Conservation (phyloP, 345 rosid genomes). For the Erysimum cheiranthoides region DNA sequence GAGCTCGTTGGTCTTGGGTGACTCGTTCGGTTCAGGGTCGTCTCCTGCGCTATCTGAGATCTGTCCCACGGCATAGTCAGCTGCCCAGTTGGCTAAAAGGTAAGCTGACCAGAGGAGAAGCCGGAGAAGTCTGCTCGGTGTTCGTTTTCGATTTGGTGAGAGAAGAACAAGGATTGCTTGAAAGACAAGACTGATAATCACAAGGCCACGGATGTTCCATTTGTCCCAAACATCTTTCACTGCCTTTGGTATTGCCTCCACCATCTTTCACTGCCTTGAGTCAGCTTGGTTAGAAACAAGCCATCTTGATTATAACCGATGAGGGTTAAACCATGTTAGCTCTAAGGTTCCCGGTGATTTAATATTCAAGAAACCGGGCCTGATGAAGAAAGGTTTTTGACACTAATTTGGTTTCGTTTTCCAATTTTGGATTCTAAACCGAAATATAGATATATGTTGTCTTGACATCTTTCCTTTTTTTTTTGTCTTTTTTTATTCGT, state of each 20-base stretch:
- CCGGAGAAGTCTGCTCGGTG: conserved; percentile 36
- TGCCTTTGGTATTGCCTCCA: not conserved
- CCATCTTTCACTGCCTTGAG: not conserved
- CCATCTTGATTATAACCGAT: not conserved
- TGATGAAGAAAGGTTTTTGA: not conserved
- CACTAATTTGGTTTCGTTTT: not conserved
- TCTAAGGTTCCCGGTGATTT: not conserved
- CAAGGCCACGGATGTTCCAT: conserved; percentile 62
- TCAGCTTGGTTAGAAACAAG: not conserved
- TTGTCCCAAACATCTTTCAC: conserved; percentile 47
- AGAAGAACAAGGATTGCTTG: conserved; percentile 54
- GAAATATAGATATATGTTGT: not conserved
- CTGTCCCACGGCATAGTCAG: conserved; percentile 39
- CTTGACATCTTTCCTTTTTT: not conserved
- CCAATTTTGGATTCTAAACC: not conserved
- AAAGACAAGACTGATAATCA: conserved; percentile 57
- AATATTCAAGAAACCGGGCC: not conserved
- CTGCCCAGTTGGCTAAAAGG: conserved; percentile 42
- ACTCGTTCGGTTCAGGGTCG: not conserved
- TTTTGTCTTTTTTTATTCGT: not conserved
- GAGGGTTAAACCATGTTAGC: not conserved
- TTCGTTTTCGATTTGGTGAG: conserved; percentile 56
- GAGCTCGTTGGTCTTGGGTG: not conserved
- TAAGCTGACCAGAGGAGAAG: conserved; percentile 44
- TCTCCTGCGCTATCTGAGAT: conserved; percentile 30